Percentiles rank a stretch among this genome's conserved stretches.
phyloP scores from a whole-genome alignment of 2,329 filamentous ascomycete species.

The Aaosphaeria arxii region DNA sequence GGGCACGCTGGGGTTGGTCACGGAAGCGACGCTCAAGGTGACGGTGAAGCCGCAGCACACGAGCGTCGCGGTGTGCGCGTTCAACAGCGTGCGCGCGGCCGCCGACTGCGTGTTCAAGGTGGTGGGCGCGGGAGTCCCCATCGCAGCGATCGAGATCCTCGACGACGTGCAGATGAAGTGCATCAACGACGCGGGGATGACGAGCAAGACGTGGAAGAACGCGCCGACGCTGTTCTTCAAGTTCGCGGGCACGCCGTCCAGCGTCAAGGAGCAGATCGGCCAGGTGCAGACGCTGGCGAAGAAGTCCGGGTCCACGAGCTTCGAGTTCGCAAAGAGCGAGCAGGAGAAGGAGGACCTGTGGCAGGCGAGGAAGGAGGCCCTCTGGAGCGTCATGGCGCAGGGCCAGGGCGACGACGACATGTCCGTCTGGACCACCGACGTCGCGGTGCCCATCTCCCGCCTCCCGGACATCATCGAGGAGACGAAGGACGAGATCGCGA shows the following conservation, averaged over 20 bases:
- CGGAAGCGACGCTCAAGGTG: constrained; percentile 85
- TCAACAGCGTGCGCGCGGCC: constrained; percentile 65
- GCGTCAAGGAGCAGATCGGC: constrained; percentile 75
- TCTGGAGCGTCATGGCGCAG: constrained; percentile 71
- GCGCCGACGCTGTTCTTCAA: constrained; percentile 73
- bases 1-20: constrained; percentile 86
- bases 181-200: constrained; percentile 65
- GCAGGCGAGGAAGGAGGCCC: constrained; percentile 71
- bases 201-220: constrained; percentile 65
- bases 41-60: constrained; percentile 76
- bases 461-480: constrained; percentile 74
- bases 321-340: constrained; percentile 65
- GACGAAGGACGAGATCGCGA: constrained; percentile 65
- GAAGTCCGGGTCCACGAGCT: constrained; percentile 59
- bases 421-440: constrained; percentile 76
- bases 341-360: constrained; percentile 69
- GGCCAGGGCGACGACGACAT: constrained; percentile 55
- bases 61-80: constrained; percentile 72
- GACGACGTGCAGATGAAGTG: constrained; percentile 87
- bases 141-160: constrained; percentile 89
- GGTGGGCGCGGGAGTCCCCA: constrained; percentile 75
- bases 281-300: constrained; percentile 63
- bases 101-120: constrained; percentile 78
- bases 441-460: constrained; percentile 71
- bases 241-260: constrained; percentile 64